phyloP scores from a whole-genome alignment of 2,329 filamentous ascomycete genomes.

The Fusarium ramigenum region DNA sequence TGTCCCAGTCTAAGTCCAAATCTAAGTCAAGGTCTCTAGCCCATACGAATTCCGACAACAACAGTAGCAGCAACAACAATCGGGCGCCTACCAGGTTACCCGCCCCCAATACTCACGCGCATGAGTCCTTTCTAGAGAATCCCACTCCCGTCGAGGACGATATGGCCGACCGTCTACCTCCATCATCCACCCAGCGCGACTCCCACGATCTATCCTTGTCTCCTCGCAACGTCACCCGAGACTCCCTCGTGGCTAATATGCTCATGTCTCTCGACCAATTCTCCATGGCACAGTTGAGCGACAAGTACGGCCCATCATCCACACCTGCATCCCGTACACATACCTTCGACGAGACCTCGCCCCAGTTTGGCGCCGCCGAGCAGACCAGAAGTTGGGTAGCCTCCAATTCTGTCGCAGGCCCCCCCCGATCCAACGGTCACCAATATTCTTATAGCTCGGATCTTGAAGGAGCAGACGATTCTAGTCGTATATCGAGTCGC shows the following conservation, averaged over 20 bases:
- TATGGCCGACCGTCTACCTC: constrained; percentile 41
- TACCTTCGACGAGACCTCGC: constrained; percentile 42
- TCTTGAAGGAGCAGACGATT: constrained; percentile 64
- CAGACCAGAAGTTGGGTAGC: constrained; percentile 46
- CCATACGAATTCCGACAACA: constrained; percentile 21
- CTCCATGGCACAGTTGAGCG: constrained; percentile 59
- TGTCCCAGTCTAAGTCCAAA: constrained; percentile 26
- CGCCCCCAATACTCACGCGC: constrained; percentile 34
- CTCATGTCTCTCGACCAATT: constrained; percentile 91
- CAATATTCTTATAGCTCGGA: constrained; percentile 70
- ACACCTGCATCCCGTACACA: constrained; percentile 36
- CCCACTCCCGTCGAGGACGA: constrained; percentile 44
- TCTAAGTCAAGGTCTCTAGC: constrained; percentile 34
- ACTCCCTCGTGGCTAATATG: constrained; percentile 96
- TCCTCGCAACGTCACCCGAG: constrained; percentile 78
- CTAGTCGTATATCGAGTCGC: constrained; percentile 63
- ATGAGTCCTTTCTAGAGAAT: constrained; percentile 46
- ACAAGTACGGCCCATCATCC: constrained; percentile 38
- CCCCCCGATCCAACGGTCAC: constrained; percentile 42
- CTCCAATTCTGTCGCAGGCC: constrained; percentile 37
- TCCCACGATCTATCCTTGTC: constrained; percentile 89
- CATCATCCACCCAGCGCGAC: constrained; percentile 58
- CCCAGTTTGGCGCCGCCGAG: constrained; percentile 46
- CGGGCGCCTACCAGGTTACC: constrained; percentile 40
- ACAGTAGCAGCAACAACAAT: constrained; percentile 39